Conservation (phyloP, 2,329 filamentous ascomycete species). For the Nannizziopsis arthrosporioides region DNA sequence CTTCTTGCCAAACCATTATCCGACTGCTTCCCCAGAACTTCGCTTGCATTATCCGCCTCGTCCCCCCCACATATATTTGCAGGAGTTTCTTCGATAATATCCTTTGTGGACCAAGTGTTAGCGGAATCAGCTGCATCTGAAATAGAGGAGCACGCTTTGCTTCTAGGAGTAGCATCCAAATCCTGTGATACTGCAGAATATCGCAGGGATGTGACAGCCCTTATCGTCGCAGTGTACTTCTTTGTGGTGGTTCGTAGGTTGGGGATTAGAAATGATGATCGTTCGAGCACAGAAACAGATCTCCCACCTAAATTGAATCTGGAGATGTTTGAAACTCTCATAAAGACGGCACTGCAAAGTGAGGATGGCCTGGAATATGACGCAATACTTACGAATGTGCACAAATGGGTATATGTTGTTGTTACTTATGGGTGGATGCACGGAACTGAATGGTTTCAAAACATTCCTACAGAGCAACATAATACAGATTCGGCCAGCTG, state of each 20-base stretch:
- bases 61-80: slow-evolving; percentile 63
- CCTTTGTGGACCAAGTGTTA: slow-evolving; percentile 32
- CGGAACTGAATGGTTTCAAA: slow-evolving; percentile 56
- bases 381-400: slow-evolving; percentile 41
- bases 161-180: slow-evolving; percentile 32
- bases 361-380: slow-evolving; percentile 25
- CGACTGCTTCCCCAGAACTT: slow-evolving; percentile 26
- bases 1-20: slow-evolving; percentile 45
- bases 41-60: slow-evolving; percentile 31
- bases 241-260: slow-evolving; percentile 32
- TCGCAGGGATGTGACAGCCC: slow-evolving; percentile 28
- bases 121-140: slow-evolving; percentile 37
- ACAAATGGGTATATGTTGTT: slow-evolving; percentile 50
- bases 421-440: slow-evolving; percentile 40
- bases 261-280: background rate
- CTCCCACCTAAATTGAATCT: background rate
- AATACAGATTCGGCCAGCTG: too few relatives aligned
- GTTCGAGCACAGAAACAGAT: background rate
- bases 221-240: slow-evolving; percentile 36
- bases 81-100: slow-evolving; percentile 52
- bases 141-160: slow-evolving; percentile 27
- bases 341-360: slow-evolving; percentile 28
- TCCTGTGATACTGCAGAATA: slow-evolving; percentile 35
- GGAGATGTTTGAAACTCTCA: slow-evolving; percentile 26
- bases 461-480: slow-evolving; percentile 32